Percentiles rank a stretch among this genome's conserved stretches.
Evolutionary conservation across 495 filamentous ascomycete species (phyloP).

Genomic region (Cudoniella acicularis): DNA sequence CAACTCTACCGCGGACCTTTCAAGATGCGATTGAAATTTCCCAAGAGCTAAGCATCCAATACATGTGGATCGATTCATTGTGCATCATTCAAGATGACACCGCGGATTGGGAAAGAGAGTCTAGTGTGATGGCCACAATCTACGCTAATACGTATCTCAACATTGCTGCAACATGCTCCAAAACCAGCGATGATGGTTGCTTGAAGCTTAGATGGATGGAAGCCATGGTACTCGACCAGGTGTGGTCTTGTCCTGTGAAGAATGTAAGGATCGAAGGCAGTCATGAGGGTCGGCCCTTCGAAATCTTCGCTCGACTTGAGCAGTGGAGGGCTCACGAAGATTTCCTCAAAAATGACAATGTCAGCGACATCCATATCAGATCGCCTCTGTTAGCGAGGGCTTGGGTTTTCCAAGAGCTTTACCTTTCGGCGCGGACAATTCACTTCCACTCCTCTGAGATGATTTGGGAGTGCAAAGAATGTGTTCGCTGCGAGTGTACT

Average conservation of each 20-base stretch:
- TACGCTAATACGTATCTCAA: constrained; percentile 15
- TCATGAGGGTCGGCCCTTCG: constrained; percentile 1
- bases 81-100: constrained; percentile 16
- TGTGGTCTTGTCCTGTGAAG: constrained; percentile 2
- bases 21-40: constrained; percentile 8
- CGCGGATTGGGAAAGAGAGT: constrained; percentile 11
- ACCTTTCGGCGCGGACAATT: constrained; percentile 18
- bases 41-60: constrained; percentile 1
- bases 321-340: neutral
- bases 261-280: neutral
- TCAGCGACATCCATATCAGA: constrained; percentile 1
- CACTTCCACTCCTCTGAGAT: constrained; percentile 16
- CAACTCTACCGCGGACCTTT: constrained; percentile 4
- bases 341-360: neutral
- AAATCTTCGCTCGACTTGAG: constrained; percentile 5
- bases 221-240: neutral
- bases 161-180: constrained; percentile 14
- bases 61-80: constrained; percentile 7
- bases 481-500: constrained; percentile 21
- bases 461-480: constrained; percentile 26
- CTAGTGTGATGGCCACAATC: constrained; percentile 15
- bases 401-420: constrained; percentile 21
- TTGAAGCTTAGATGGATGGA: neutral
- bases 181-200: neutral
- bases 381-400: constrained; percentile 10